phyloP scores from a whole-genome alignment of 2,329 filamentous ascomycete genomes.

The Tolypocladium tundrense region DNA sequence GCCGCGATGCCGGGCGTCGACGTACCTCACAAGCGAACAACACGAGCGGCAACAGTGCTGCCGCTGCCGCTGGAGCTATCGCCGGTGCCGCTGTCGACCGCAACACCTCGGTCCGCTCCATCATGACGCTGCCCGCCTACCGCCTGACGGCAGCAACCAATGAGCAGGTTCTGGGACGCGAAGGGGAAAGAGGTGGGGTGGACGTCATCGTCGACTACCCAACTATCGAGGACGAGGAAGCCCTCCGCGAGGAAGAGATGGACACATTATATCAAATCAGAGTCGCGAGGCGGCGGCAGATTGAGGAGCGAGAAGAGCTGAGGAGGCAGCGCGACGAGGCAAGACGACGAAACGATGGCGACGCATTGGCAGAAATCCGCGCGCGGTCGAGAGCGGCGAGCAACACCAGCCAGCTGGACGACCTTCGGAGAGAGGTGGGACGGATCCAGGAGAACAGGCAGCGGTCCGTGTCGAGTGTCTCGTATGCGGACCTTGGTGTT shows the following conservation, averaged over 20 bases:
- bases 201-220: constrained; percentile 84
- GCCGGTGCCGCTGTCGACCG: constrained; percentile 51
- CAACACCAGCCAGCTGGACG: constrained; percentile 46
- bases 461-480: constrained; percentile 62
- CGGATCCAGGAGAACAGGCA: constrained; percentile 50
- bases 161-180: constrained; percentile 76
- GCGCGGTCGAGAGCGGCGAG: constrained; percentile 39
- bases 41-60: constrained; percentile 7
- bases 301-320: constrained; percentile 68
- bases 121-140: constrained; percentile 89
- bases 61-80: constrained; percentile 16
- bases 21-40: background rate
- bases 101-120: constrained; percentile 79
- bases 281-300: constrained; percentile 61
- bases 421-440: constrained; percentile 44
- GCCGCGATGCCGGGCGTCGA: background rate
- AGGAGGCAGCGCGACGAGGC: constrained; percentile 61
- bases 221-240: constrained; percentile 68
- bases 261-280: constrained; percentile 85
- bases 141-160: constrained; percentile 59
- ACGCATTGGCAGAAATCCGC: constrained; percentile 57
- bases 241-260: constrained; percentile 80
- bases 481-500: constrained; percentile 66
- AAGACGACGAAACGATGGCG: constrained; percentile 57
- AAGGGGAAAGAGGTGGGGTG: constrained; percentile 85